Base-by-base conservation (phyloP, 306 rosid species). In the Quercus agrifolia region DNA sequence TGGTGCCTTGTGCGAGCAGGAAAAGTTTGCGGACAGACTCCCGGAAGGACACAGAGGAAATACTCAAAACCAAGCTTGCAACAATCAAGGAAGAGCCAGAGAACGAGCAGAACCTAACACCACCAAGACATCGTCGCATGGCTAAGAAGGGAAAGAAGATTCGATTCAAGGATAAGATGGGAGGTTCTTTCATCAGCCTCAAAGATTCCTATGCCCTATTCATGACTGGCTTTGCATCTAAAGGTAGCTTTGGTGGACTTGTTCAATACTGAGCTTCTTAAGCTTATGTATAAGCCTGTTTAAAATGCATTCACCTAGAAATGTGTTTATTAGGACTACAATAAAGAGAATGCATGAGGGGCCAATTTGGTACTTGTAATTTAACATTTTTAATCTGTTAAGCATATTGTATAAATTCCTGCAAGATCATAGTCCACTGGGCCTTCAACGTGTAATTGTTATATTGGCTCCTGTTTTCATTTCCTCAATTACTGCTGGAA, bases 11-110 rank as follows among this genome's bases (percentile, higher is more conserved):
- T 82, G 83, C 88, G 18, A 84, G 87, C 75, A 70, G 88, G 63
- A 89, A 86, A 66, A 79, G 61, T 35, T 57, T 87, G 69, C 58
- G 88, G 74, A 81, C 81, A 4, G 91, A 88, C 4, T 92, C 91
- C 1, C 84, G 83, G 84, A 85, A 84, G 71, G 94, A 88, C 76
- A 88, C 85, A 77, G 94, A 88, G 73, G 90, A 90, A 28, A 88
- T 92, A 78, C 83, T 90, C 79, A 86, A 90, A 85, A 83, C 88
- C 80, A 92, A 90, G 88, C 92, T 92, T 80, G 82, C 92, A 58
- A 90, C 92, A 10, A 92, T 92, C 59, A 81, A 70, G 63, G 97
- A 92, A 81, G 97, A 90, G 76, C 91, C 94, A n/a, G 97, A 92
- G 8, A 82, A 81, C 62, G 91, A 90, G 38, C 90, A 87, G 82